Evolutionary conservation across 2,329 filamentous ascomycete genomes (phyloP), one percentile per base, ranked within the genome.

Genomic region (Aspergillus ustus): DNA sequence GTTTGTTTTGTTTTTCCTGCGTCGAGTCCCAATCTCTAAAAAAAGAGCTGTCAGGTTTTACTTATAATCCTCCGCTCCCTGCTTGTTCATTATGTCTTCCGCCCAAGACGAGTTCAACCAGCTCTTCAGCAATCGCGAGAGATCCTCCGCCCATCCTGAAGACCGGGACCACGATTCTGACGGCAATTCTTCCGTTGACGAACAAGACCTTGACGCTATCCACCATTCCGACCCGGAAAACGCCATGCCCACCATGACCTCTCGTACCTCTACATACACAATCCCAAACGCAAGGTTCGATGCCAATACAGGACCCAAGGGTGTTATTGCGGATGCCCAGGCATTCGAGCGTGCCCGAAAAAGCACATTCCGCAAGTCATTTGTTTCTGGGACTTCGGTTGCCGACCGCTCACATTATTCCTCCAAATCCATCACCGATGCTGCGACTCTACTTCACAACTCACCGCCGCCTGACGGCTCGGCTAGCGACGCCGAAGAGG

Each of bases 401-500:
- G 68, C 76, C 43, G 74, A 78, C 61, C 67, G 68, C 45, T 60
- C 69, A 40, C 66, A 67, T 20, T 34, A 43, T 61, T 57, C 66
- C 17, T 67, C 68, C 59, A 68, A 67, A 31, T 65, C 67, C 17
- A 52, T 63, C 19, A 69, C 57, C 8, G 66, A 68, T 25, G 61
- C 72, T 58, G 64, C 64, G 8, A 70, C 66, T 7, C 68, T 69
- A 25, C 62, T 69, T 57, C 66, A 73, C 58, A 72, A 68, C 54
- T 65, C 65, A 57, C 70, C 59, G 4, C 63, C 65, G 2, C 57
- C 66, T 6, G 66, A 69, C 20, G 62, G 63, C 2, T 71, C 70
- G 2, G 66, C 61, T 19, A 84, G 84, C 52, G 84, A 87, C 48
- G 83, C 84, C 50, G 84, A 87, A 48, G 84, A 87, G 50, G 89